Base-by-base conservation (phyloP, 306 rosid genomes). In the Astragalus membranaceus region DNA sequence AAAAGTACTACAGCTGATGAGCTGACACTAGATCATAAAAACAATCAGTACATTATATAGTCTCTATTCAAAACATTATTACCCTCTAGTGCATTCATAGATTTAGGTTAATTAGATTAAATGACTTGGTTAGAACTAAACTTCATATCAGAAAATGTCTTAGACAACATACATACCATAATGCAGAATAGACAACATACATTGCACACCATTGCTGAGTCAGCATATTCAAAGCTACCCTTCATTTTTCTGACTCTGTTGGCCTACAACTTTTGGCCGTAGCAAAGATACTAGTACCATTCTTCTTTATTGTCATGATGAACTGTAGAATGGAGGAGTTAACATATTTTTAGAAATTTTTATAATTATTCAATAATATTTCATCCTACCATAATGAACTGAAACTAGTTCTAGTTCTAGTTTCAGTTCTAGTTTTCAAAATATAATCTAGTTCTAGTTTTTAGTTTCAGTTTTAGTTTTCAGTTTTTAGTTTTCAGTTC, bases 181-280 rank as follows among this genome's bases (percentile, higher is more conserved):
- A 78, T 80, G 81, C 82, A 71, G 6, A 39, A 60, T 64, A 57
- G 62, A 81, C 80, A 56, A 81, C 80, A 56, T 16, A 6, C 51
- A 49, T 56, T 6, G 35, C 78, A 66, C 49, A 69, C 30, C 30
- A 58, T 58, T 41, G 68, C 64, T 66, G 81, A 76, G 30, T 80
- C 87, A 64, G 74, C 78, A 29, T 52, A 55, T 51, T 0, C 3
- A 13, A 15, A 69, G 64, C 47, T 70, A 61, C 69, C 89, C 75
- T 51, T 70, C 36, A 7, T 44, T 7, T 5, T 36, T 36, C 44
- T 10, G 8, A 7, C 44, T 74, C 64, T 42, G 46, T 64, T 64
- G 79, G 49, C 67, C 7, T 43, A 3, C 44, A 5, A 15, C 35
- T 37, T 2, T 51, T 6, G 13, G 35, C 51, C 42, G n/a, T 41